Base-by-base conservation (phyloP, 331 rosid genomes). In the Dryas integrifolia region DNA sequence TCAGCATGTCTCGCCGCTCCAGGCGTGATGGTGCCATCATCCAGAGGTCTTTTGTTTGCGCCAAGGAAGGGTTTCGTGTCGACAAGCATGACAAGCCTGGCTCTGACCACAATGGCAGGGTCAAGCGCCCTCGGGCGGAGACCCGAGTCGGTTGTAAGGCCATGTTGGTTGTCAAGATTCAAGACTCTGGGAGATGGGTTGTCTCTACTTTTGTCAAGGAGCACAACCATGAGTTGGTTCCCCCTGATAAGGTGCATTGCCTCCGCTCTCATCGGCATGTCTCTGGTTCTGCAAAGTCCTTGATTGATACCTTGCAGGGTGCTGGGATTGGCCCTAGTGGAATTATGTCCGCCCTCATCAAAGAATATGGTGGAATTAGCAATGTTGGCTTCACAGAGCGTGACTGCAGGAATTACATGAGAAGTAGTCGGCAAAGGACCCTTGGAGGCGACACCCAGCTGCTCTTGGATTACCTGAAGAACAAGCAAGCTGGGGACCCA, bases 81-180 rank as follows among this genome's bases (percentile, higher is more conserved):
- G 86, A 82, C 52, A 86, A 80, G 77, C 26, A 52, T 4, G 88
- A 80, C 53, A 82, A 76, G 75, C 50, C 59, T 61, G 67, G 67
- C 2, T 1, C 24, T 73, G 64, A 73, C 44, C 58, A 46, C 5
- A 85, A 84, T 39, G 84, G 85, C 1, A 75, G 85, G 60, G 82
- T 72, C 47, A 86, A 84, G 82, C 79, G 86, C 56, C 82, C 84
- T 43, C 87, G 86, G 56, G 84, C 85, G 1, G 91, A 84, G 69
- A 84, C 88, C 16, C 85, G 91, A 9, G 91, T 84, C 39, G 91
- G 88, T 45, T 86, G 88, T 76, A 86, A 82, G 88, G 88, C 91
- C 65, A 77, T 72, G 84, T 72, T 86, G 84, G 82, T 80, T 55
- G 88, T 86, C 47, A 86, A 86, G 73, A 73, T 86, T 60, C 86